Conservation (phyloP, 2,329 filamentous ascomycete species). For the Coniochaeta prunicola region DNA sequence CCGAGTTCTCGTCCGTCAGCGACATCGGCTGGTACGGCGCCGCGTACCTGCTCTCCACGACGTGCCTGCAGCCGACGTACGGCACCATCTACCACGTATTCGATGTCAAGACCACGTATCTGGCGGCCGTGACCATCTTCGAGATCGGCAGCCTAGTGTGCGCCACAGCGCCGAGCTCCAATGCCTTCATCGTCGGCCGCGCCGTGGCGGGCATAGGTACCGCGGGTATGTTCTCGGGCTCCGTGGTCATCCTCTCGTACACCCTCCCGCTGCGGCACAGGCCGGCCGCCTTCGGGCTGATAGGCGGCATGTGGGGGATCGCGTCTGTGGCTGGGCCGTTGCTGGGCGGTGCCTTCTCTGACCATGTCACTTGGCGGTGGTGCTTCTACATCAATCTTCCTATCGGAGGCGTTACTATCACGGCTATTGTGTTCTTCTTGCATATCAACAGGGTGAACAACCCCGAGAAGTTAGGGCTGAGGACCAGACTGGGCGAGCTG, state of each 20-base stretch:
- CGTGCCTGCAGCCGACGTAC: constrained; percentile 41
- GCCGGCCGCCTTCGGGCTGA: constrained; percentile 45
- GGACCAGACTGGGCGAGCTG: constrained; percentile 33
- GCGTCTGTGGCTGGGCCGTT: constrained; percentile 40
- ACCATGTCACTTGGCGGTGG: constrained; percentile 44
- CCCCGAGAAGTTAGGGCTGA: constrained; percentile 22
- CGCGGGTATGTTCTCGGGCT: constrained; percentile 42
- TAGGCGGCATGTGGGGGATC: constrained; percentile 50
- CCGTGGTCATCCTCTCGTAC: constrained; percentile 38
- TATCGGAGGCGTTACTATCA: constrained; percentile 17
- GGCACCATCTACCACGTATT: constrained; percentile 43
- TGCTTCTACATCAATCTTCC: constrained; percentile 37
- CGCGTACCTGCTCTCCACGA: constrained; percentile 39
- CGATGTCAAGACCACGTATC: constrained; percentile 38
- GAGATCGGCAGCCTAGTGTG: constrained; percentile 27
- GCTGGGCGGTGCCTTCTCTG: constrained; percentile 42
- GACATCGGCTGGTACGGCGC: constrained; percentile 49
- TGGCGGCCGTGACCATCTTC: constrained; percentile 26
- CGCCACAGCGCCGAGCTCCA: constrained; percentile 36
- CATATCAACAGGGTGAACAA: constrained; percentile 22
- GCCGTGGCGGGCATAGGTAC: constrained; percentile 44
- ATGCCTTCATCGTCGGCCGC: constrained; percentile 43
- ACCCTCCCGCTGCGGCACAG: constrained; percentile 46
- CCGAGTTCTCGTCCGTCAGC: constrained; percentile 32
- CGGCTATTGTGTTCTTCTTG: constrained; percentile 14